Conservation (phyloP, 2,329 filamentous ascomycete species). For the Epichloe festucae region DNA sequence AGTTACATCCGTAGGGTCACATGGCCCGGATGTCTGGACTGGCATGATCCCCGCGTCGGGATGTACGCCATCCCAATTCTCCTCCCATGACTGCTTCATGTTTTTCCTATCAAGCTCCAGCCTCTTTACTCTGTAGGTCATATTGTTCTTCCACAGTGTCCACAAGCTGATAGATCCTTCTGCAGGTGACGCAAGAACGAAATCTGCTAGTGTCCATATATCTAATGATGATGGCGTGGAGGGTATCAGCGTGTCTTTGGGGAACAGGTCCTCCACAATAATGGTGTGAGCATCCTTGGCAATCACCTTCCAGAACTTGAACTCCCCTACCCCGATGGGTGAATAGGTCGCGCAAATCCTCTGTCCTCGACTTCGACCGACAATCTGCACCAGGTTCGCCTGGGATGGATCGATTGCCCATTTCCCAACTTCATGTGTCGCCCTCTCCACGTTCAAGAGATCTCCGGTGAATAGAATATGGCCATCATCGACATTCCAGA, state of each 20-base stretch:
- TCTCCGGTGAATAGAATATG: constrained; percentile 67
- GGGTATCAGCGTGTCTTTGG: constrained; percentile 46
- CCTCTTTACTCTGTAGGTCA: constrained; percentile 60
- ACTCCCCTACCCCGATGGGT: constrained; percentile 72
- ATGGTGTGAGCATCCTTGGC: constrained; percentile 51
- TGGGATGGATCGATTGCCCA: constrained; percentile 72
- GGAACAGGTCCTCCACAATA: constrained; percentile 59
- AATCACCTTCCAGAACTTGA: constrained; percentile 81
- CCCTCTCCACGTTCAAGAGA: constrained; percentile 54
- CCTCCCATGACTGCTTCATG: constrained; percentile 47
- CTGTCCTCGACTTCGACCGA: constrained; percentile 42
- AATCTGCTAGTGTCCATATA: constrained; percentile 71
- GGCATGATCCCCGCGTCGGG: constrained; percentile 43
- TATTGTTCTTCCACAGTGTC: constrained; percentile 77
- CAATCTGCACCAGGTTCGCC: constrained; percentile 60
- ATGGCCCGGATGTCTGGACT: constrained; percentile 44
- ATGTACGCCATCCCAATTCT: constrained; percentile 57
- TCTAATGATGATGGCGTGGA: constrained; percentile 57
- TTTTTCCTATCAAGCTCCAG: constrained; percentile 60
- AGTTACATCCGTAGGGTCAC: constrained; percentile 55
- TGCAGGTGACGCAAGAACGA: constrained; percentile 45
- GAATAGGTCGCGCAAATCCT: constrained; percentile 68
- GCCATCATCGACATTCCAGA: constrained; percentile 80
- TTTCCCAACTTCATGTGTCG: constrained; percentile 56
- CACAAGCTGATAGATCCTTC: constrained; percentile 51